These are phyloP conservation scores for Acacia crassicarpa DNA, from an alignment of 306 rosid genomes.

Conservation along the genomic window DNA sequence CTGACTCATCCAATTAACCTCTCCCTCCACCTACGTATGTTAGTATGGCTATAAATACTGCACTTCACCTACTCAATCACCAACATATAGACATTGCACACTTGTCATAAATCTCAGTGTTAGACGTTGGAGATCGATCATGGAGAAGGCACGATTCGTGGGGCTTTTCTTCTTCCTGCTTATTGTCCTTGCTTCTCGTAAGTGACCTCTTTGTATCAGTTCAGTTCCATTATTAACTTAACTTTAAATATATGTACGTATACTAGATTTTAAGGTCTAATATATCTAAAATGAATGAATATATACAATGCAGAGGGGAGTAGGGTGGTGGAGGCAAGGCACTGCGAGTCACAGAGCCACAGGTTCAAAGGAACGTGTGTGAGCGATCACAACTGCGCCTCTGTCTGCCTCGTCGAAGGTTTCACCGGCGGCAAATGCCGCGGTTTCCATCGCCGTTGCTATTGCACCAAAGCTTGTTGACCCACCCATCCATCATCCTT, in stretches of 20 bases:
- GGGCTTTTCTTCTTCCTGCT: constrained; percentile 33
- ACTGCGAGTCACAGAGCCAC: constrained; percentile 48
- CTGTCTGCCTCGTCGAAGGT: constrained; percentile 51
- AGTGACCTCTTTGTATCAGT: too few species aligned
- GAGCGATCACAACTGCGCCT: constrained; percentile 46
- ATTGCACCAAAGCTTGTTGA: constrained; percentile 46
- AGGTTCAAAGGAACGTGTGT: constrained; percentile 34
- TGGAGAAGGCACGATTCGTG: constrained; percentile 35
- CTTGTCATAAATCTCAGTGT: not conserved
- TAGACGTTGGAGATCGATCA: not conserved
- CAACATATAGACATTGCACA: not conserved
- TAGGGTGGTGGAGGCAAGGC: constrained; percentile 44
- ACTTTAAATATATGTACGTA: not conserved
- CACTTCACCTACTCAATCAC: not conserved
- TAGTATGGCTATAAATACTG: constrained; percentile 23
- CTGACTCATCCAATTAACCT: too few species aligned
- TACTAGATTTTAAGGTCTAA: not conserved
- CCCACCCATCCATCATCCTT: too few species aligned
- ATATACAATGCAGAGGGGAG: constrained; percentile 33
- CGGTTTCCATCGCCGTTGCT: constrained; percentile 59
- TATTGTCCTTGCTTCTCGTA: constrained; percentile 22
- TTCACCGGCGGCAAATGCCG: constrained; percentile 56
- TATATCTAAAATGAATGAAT: not conserved
- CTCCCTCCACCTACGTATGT: too few species aligned
- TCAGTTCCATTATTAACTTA: too few species aligned